Conservation (phyloP, 2,329 filamentous ascomycete species). For the Cordyceps javanica region DNA sequence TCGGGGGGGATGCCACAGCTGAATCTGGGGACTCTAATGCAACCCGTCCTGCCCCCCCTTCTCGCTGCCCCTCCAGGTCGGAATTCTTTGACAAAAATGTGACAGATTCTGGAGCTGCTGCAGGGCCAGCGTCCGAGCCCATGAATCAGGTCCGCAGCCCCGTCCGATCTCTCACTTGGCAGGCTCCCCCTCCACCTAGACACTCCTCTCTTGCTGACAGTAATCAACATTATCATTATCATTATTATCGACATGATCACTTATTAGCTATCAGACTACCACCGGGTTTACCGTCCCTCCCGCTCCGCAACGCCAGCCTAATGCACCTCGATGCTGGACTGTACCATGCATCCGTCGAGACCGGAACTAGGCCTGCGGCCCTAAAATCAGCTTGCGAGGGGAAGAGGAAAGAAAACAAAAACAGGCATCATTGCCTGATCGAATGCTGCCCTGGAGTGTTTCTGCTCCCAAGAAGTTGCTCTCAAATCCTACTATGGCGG, state of each 20-base stretch:
- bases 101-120: not conserved
- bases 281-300: not conserved
- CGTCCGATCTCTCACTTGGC: conserved; percentile 2
- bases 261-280: too few species aligned
- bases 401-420: not conserved
- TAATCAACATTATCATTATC: not conserved
- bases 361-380: not conserved
- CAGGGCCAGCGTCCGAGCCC: not conserved
- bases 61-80: not conserved
- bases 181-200: too few species aligned
- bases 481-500: not conserved
- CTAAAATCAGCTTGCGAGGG: not conserved
- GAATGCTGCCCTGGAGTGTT: not conserved
- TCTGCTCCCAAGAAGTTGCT: too few species aligned
- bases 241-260: too few species aligned
- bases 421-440: too few species aligned
- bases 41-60: not conserved
- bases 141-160: conserved; percentile 9
- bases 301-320: conserved; percentile 1
- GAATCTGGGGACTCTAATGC: conserved; percentile 6
- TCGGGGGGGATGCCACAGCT: not conserved
- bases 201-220: not conserved
- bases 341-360: conserved; percentile 5
- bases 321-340: not conserved
- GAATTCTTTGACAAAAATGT: not conserved